Conservation (phyloP, 768 basidiomycete genomes). For the Suillus discolor region DNA sequence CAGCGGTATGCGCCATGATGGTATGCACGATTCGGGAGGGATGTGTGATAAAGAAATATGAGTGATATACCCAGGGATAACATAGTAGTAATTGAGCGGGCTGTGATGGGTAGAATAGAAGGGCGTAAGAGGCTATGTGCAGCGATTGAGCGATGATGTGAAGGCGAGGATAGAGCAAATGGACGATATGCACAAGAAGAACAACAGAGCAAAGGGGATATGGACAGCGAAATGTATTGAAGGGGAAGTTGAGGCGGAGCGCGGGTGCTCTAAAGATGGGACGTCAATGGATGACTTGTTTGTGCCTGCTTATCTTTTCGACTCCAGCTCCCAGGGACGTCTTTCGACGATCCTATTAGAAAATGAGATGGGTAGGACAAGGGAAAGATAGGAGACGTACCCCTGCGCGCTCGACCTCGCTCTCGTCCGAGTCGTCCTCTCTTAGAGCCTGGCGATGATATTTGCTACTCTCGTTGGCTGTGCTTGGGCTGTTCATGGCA, state of each 20-base stretch:
- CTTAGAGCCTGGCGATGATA: too few relatives aligned
- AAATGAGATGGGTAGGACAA: neutral
- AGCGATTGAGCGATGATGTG: neutral
- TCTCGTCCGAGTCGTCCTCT: conserved; percentile 16
- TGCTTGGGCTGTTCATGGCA: neutral
- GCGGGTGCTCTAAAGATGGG: neutral
- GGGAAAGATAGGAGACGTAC: conserved; percentile 12
- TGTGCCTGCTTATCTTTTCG: conserved; percentile 39
- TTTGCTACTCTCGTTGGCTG: neutral
- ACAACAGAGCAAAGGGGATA: neutral
- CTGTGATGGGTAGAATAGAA: neutral
- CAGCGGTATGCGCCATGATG: neutral
- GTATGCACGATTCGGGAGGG: neutral
- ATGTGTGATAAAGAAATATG: neutral
- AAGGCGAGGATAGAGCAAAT: neutral
- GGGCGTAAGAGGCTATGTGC: neutral
- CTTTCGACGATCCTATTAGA: conserved; percentile 31
- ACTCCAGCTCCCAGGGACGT: conserved; percentile 37
- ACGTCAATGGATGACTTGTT: conserved; percentile 12
- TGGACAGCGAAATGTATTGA: neutral
- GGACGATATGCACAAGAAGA: neutral
- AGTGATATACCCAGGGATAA: neutral
- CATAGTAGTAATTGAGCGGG: neutral
- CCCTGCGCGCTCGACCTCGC: conserved; percentile 13
- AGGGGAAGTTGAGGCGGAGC: neutral